Evolutionary conservation across 2,329 filamentous ascomycete genomes (phyloP), one percentile per base, ranked within the genome.

Genomic region (Alternaria viburni): DNA sequence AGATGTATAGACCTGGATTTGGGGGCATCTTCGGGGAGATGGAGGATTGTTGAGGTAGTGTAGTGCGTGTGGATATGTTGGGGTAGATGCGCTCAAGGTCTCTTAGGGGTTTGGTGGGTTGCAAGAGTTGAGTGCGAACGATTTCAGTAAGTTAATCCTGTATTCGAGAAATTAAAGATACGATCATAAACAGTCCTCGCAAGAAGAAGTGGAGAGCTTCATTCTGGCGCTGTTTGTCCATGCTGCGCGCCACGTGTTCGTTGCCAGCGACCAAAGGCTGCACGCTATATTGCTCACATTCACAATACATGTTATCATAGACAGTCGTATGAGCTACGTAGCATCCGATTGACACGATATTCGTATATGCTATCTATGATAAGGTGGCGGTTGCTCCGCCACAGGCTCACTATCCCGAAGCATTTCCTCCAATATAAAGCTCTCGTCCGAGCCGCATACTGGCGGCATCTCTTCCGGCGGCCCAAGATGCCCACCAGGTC

Each of bases 401-500:
- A 19, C 30, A 44, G n/a, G 12, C 17, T 51, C 43, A 25, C 15
- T 44, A 10, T 43, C 32, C n/a, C 55, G 21, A 23, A 65, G 45
- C 59, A 56, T 36, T 5, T 52, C 54, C 32, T 43, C 43, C 6
- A 50, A 23, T 12, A 47, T 28, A 13, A 52, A 21, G n/a, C 54
- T 61, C 50, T 69, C 67, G 0, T 59, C 50, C 17, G 60, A 61
- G 8, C 50, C 57, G 26, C 57, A 47, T 10, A 30, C 41, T 10
- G 56, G 62, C 9, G 67, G 67, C 19, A 62, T 43, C 15, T 60
- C 64, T 36, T 61, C 57, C 2, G 68, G 69, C 4, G 68, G 68
- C 3, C 68, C 69, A 36, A 72, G 54, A 54, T 68, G 59, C 0
- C 68, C 69, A 8, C 69, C 67, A 10, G 62, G 61, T 9, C 70